These are phyloP conservation scores for Lolium multiflorum DNA, from an alignment of 176 grass and related monocot species.

Conservation along the genomic window DNA sequence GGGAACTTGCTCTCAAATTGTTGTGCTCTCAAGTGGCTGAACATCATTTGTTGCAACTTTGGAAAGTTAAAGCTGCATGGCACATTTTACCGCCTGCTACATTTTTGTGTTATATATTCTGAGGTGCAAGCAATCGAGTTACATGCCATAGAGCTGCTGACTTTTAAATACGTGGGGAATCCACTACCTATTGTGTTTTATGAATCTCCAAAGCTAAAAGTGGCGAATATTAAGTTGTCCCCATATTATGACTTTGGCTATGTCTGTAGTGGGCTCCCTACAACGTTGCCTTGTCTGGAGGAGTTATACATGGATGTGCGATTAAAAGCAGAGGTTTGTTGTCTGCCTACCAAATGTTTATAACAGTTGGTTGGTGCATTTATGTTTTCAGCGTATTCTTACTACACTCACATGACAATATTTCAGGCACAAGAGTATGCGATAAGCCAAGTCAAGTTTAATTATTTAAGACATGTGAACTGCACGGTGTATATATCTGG, in stretches of 20 bases:
- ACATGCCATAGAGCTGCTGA: not conserved
- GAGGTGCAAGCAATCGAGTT: slow-evolving; percentile 7
- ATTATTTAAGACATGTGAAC: not conserved
- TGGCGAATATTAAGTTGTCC: not conserved
- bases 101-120: not conserved
- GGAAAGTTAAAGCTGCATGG: not conserved
- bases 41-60: not conserved
- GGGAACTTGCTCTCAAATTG: not conserved
- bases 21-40: not conserved
- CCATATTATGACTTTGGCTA: not conserved
- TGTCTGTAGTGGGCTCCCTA: not conserved
- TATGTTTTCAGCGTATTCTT: not conserved
- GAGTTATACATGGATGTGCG: not conserved
- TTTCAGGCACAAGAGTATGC: not conserved
- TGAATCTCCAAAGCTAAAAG: not conserved
- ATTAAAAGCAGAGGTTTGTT: slow-evolving; percentile 11
- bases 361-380: not conserved
- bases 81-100: not conserved
- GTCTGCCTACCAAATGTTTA: not conserved
- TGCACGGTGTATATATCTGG: not conserved
- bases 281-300: not conserved
- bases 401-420: not conserved
- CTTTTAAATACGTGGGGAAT: slow-evolving; percentile 5
- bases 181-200: slow-evolving; percentile 11
- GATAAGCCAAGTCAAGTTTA: not conserved